Conservation (phyloP, 768 basidiomycete species). For the Antrodiella citrinella region DNA sequence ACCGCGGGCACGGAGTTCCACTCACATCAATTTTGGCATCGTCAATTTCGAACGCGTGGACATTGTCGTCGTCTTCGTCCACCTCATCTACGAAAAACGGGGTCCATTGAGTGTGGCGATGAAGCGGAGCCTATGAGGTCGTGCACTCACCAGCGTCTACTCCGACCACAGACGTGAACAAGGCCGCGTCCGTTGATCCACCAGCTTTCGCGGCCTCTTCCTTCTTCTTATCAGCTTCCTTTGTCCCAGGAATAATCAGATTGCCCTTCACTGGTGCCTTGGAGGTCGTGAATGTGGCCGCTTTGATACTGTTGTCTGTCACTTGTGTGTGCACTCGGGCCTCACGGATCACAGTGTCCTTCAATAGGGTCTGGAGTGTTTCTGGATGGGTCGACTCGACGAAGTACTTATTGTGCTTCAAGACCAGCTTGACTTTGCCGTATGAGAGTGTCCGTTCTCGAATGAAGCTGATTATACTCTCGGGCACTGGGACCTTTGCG, state of each 20-base stretch:
- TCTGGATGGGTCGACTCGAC: slow-evolving; percentile 96
- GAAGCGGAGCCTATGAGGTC: slow-evolving; percentile 1
- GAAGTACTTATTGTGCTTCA: slow-evolving; percentile 97
- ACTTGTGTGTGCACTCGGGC: slow-evolving; percentile 68
- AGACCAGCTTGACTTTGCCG: slow-evolving; percentile 95
- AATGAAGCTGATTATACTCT: slow-evolving; percentile 78
- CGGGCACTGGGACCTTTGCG: slow-evolving; percentile 82
- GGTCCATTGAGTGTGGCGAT: background rate
- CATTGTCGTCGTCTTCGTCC: slow-evolving; percentile 95
- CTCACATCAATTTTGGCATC: slow-evolving; percentile 88
- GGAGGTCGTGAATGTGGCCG: slow-evolving; percentile 66
- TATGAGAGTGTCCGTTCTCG: slow-evolving; percentile 92
- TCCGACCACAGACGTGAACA: slow-evolving; percentile 95
- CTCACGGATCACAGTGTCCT: slow-evolving; percentile 79
- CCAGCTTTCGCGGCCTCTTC: slow-evolving; percentile 37
- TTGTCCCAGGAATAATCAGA: slow-evolving; percentile 80
- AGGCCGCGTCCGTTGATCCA: slow-evolving; percentile 53
- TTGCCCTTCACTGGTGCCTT: slow-evolving; percentile 80
- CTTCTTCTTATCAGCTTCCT: slow-evolving; percentile 64
- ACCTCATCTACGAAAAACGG: slow-evolving; percentile 63
- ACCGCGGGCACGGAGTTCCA: background rate
- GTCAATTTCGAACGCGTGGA: slow-evolving; percentile 94
- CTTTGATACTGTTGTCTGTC: slow-evolving; percentile 69
- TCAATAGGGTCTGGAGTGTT: slow-evolving; percentile 78
- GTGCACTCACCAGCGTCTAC: slow-evolving; percentile 67